A percentile compares a stretch with the other conserved stretches of the same genome.
Evolutionary conservation across 2,329 filamentous ascomycete species (phyloP).

Genomic region (Tetracladium maxilliforme): DNA sequence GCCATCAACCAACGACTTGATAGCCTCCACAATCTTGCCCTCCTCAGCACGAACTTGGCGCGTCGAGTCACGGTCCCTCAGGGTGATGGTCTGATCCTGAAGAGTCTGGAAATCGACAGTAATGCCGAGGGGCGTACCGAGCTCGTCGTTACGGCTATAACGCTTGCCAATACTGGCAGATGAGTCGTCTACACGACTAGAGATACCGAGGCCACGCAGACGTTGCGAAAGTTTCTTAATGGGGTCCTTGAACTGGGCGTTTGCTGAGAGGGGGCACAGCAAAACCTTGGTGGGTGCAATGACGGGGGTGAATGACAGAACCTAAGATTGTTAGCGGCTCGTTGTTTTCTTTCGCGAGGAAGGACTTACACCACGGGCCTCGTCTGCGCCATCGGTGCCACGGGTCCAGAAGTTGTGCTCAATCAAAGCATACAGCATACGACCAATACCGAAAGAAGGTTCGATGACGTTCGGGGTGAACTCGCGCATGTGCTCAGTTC

Average conservation of each 20-base stretch:
- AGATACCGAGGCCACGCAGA: conserved; percentile 63
- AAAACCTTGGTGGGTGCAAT: conserved; percentile 94
- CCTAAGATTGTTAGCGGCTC: conserved; percentile 20
- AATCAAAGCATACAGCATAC: conserved; percentile 83
- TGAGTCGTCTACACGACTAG: conserved; percentile 79
- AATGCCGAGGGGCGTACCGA: conserved; percentile 86
- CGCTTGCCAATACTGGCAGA: conserved; percentile 89
- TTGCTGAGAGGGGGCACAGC: conserved; percentile 74
- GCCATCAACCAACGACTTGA: conserved; percentile 32
- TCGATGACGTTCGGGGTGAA: conserved; percentile 95
- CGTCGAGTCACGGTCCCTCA: conserved; percentile 82
- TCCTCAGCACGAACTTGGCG: conserved; percentile 78
- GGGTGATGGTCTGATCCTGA: conserved; percentile 72
- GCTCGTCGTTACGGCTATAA: conserved; percentile 87
- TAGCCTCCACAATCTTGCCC: conserved; percentile 63
- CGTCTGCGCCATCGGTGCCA: conserved; percentile 52
- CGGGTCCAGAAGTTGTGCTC: conserved; percentile 96
- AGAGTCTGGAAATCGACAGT: conserved; percentile 94
- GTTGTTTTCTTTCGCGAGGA: background rate
- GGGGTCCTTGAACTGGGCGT: conserved; percentile 68
- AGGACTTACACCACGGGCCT: conserved; percentile 68
- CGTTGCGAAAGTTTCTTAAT: conserved; percentile 58
- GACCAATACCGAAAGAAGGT: conserved; percentile 91
- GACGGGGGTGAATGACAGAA: conserved; percentile 59
- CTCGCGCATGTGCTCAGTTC: conserved; percentile 72